Evolutionary conservation across 176 grass and related monocot species (phyloP), one percentile per base, ranked within the genome.

Genomic region (Urochloa ruziziensis): DNA sequence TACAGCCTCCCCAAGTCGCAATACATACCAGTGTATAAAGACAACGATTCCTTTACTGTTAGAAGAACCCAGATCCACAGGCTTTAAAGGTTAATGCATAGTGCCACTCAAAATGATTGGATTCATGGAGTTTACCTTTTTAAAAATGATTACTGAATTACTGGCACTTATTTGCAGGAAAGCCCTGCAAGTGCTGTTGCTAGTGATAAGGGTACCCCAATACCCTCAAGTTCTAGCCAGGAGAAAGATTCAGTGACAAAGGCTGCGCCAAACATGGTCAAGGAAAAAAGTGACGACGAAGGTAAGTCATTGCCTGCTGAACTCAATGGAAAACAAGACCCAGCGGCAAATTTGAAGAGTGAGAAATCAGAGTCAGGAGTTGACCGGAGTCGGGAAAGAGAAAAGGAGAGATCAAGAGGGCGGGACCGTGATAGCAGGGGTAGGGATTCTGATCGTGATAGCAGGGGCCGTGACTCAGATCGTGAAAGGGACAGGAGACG

Each of bases 21-120:
- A 19, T 95, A 93, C 79, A 91, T 95, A 74, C 79, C 89, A 76
- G 95, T 93, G 39, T 98, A 89, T 77, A 98, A 93, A 82, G 95
- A 98, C 24, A 89, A 91, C 71, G 95, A 98, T 81, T 91, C 92
- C 60, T 95, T 98, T 48, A 91, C 86, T 83, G 62, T 72, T 62
- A 90, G 78, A 60, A 92, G 79, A 71, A 71, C 70, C 30, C 30
- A n/a, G 90, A 91, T 33, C 17, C 82, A 27, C 92, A 79, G 42
- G 77, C 60, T 84, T 89, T 78, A 63, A 98, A 95, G 90, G 84
- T 98, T 79, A 84, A 67, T 33, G 79, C 78, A 78, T 75, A 81
- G 49, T 80, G n/a, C 39, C 21, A 48, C 61, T 80, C 24, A 40
- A 57, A 67, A 29, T 34, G 2, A 39, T 54, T 34, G 16, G 15